Conservation (phyloP, 805 yeast species). For the Candida nemodendra region DNA sequence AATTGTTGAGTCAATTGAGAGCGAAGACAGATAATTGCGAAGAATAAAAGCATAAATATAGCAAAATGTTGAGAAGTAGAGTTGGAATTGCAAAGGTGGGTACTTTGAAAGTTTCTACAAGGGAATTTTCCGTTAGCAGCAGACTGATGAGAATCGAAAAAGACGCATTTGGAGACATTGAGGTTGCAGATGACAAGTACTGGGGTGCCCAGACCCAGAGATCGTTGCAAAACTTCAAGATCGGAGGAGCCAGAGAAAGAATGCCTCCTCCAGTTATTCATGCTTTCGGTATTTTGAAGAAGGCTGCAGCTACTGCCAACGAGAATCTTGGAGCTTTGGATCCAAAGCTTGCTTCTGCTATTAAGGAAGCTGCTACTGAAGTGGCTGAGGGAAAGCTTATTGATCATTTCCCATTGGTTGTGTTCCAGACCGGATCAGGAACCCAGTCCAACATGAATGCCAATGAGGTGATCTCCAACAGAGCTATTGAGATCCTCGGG, state of each 20-base stretch:
- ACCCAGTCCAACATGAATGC: conserved; percentile 99
- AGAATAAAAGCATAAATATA: too few species aligned
- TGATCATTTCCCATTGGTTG: conserved; percentile 96
- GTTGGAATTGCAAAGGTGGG: conserved; percentile 12
- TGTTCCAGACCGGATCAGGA: conserved; percentile 98
- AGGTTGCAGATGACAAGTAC: conserved; percentile 81
- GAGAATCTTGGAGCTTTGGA: conserved; percentile 78
- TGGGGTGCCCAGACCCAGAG: conserved; percentile 99
- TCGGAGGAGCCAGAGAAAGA: conserved; percentile 87
- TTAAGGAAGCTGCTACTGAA: conserved; percentile 92
- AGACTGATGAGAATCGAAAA: conserved; percentile 65
- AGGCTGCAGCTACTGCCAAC: conserved; percentile 92
- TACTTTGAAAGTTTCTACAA: conserved; percentile 17
- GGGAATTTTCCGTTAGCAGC: conserved; percentile 32
- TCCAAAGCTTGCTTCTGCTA: conserved; percentile 78
- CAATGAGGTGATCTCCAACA: conserved; percentile 96
- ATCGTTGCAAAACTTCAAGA: conserved; percentile 89
- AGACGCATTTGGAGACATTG: conserved; percentile 96
- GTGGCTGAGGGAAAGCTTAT: conserved; percentile 87
- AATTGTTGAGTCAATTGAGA: too few species aligned
- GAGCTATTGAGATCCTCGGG: conserved; percentile 95
- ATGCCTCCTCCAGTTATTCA: conserved; percentile 89
- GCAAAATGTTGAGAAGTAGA: conserved; percentile 28
- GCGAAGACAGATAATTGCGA: too few species aligned
- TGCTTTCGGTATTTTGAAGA: conserved; percentile 92